Evolutionary conservation across 1,284 basidiomycete genomes (phyloP).

Genomic region (Coniferiporia sulphurascens): DNA sequence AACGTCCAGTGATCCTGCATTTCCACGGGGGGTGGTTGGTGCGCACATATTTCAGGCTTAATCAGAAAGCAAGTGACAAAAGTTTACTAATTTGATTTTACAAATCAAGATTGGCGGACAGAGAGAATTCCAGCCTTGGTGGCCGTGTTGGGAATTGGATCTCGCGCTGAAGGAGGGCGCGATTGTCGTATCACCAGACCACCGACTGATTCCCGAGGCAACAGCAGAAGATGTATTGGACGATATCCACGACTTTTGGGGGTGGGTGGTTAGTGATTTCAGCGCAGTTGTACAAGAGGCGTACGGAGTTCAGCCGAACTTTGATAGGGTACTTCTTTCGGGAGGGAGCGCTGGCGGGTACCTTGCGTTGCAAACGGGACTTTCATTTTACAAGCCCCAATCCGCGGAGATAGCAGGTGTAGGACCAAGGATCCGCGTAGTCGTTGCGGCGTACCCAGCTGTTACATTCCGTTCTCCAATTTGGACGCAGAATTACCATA

Average conservation of each 20-base stretch:
- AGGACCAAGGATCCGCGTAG: background rate
- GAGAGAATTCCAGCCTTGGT: slow-evolving; percentile 5
- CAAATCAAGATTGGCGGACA: slow-evolving; percentile 12
- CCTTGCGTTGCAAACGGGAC: slow-evolving; percentile 10
- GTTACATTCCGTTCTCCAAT: slow-evolving; percentile 6
- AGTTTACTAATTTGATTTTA: background rate
- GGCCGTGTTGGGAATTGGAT: slow-evolving; percentile 6
- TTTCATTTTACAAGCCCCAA: slow-evolving; percentile 2
- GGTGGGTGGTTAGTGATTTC: slow-evolving; percentile 1
- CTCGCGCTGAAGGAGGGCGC: slow-evolving; percentile 5
- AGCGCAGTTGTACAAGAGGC: background rate
- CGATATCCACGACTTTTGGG: slow-evolving; percentile 12
- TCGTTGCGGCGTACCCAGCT: slow-evolving; percentile 6
- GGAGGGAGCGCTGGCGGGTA: slow-evolving; percentile 16
- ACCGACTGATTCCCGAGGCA: slow-evolving; percentile 13
- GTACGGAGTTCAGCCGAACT: background rate
- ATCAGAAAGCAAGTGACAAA: background rate
- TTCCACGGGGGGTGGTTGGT: slow-evolving; percentile 15
- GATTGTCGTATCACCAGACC: slow-evolving; percentile 8
- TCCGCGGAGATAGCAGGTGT: background rate
- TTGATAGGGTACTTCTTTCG: slow-evolving; percentile 2
- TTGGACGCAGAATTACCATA: slow-evolving; percentile 7
- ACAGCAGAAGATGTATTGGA: slow-evolving; percentile 9
- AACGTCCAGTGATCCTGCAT: slow-evolving; percentile 7
- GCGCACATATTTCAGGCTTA: background rate